Percentiles rank a stretch among this genome's conserved stretches.
phyloP scores from a whole-genome alignment of 2,329 filamentous ascomycete genomes.

The Xylaria sp. region DNA sequence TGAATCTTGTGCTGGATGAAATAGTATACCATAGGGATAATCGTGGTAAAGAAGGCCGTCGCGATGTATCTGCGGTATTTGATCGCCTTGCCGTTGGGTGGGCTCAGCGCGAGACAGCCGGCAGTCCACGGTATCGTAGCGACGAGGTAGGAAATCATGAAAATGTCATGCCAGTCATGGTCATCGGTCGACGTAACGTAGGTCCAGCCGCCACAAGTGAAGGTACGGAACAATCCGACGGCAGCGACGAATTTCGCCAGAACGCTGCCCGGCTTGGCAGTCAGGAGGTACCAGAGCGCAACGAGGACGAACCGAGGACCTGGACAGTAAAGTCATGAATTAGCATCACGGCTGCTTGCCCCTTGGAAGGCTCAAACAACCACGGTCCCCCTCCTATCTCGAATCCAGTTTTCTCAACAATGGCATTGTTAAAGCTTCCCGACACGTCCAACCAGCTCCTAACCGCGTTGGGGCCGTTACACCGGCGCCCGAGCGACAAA shows the following conservation, averaged over 20 bases:
- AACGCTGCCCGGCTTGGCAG: conserved; percentile 64
- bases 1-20: conserved; percentile 99
- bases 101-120: conserved; percentile 83
- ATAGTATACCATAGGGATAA: conserved; percentile 88
- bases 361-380: background rate
- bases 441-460: background rate
- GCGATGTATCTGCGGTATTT: conserved; percentile 86
- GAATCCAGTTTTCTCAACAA: background rate
- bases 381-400: background rate
- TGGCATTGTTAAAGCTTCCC: background rate
- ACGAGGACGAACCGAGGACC: conserved; percentile 89
- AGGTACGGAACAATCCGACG: conserved; percentile 77
- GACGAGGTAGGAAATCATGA: conserved; percentile 98
- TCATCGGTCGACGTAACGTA: conserved; percentile 98
- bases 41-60: conserved; percentile 78
- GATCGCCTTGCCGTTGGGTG: conserved; percentile 73
- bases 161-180: conserved; percentile 97
- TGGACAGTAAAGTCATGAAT: conserved; percentile 30
- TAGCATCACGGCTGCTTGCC: conserved; percentile 9
- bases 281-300: conserved; percentile 86
- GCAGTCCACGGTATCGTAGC: conserved; percentile 92
- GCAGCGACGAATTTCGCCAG: conserved; percentile 77
- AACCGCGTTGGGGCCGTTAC: background rate
- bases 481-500: background rate
- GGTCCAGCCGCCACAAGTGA: conserved; percentile 96